Evolutionary conservation across 495 filamentous ascomycete species (phyloP).

Genomic region (Antarctomyces pellizariae): DNA sequence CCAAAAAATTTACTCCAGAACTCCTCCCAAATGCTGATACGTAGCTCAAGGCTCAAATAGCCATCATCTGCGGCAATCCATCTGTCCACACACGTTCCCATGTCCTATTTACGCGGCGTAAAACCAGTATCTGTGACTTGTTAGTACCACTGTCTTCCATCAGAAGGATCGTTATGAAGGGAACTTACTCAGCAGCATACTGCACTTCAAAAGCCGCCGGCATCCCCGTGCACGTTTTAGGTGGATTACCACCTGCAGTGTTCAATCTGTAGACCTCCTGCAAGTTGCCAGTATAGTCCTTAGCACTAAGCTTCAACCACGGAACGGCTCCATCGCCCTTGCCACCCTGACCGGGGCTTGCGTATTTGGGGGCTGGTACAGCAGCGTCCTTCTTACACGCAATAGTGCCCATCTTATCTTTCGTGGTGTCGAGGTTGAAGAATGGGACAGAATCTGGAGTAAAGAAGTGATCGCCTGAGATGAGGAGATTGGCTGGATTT

Average conservation of each 20-base stretch:
- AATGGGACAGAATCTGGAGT: constrained; percentile 42
- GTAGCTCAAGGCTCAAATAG: too few relatives aligned
- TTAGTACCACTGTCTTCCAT: too few relatives aligned
- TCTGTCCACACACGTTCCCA: too few relatives aligned
- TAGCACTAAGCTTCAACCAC: constrained; percentile 41
- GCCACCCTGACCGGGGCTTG: constrained; percentile 24
- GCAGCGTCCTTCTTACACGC: constrained; percentile 32
- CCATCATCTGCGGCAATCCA: too few relatives aligned
- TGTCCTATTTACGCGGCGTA: too few relatives aligned
- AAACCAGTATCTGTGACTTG: too few relatives aligned
- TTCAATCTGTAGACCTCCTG: constrained; percentile 67
- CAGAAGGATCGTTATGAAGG: too few relatives aligned
- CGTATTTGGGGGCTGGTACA: constrained; percentile 30
- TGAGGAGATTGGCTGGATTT: constrained; percentile 27
- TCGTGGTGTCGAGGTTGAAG: constrained; percentile 44
- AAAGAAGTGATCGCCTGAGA: constrained; percentile 65
- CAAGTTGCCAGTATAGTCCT: constrained; percentile 29
- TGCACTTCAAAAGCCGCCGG: constrained; percentile 38
- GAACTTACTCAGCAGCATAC: constrained; percentile 62
- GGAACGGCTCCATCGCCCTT: constrained; percentile 39
- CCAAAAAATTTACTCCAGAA: too few relatives aligned
- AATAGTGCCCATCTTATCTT: constrained; percentile 32
- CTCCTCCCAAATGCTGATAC: too few relatives aligned
- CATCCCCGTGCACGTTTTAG: constrained; percentile 48
- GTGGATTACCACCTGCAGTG: constrained; percentile 63